Evolutionary conservation across 805 yeast genomes (phyloP).

Genomic region (Hanseniaspora valbyensis): DNA sequence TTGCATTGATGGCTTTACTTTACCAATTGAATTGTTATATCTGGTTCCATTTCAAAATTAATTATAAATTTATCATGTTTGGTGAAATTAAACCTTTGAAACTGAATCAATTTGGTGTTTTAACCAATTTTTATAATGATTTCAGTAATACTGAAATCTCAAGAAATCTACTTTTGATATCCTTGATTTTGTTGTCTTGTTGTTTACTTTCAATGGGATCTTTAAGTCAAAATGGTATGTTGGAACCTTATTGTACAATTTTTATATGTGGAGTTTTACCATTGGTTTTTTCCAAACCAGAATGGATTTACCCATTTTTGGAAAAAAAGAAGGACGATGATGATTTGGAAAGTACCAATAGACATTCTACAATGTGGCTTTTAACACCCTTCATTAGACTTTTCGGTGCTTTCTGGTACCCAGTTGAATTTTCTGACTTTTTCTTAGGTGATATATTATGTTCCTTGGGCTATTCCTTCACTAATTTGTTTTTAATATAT

Average conservation of each 20-base stretch:
- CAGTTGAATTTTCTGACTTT: constrained; percentile 92
- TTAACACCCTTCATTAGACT: constrained; percentile 61
- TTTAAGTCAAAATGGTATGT: constrained; percentile 54
- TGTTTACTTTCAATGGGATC: constrained; percentile 66
- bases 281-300: constrained; percentile 48
- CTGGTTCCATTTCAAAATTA: constrained; percentile 67
- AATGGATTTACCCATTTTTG: constrained; percentile 25
- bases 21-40: constrained; percentile 60
- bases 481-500: constrained; percentile 74
- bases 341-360: background rate
- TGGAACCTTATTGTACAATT: constrained; percentile 72
- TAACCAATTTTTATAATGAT: constrained; percentile 26
- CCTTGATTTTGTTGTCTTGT: constrained; percentile 45
- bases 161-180: constrained; percentile 49
- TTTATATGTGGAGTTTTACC: constrained; percentile 37
- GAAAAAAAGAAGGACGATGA: background rate
- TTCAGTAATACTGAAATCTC: constrained; percentile 30
- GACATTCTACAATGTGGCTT: constrained; percentile 43
- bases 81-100: constrained; percentile 49
- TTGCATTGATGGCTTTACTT: constrained; percentile 47
- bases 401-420: constrained; percentile 71
- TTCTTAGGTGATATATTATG: constrained; percentile 85
- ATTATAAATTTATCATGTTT: constrained; percentile 75
- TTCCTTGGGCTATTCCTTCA: constrained; percentile 76
- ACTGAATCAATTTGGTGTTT: constrained; percentile 8